Conservation (phyloP, 768 basidiomycete genomes). For the Lentinula edodes region DNA sequence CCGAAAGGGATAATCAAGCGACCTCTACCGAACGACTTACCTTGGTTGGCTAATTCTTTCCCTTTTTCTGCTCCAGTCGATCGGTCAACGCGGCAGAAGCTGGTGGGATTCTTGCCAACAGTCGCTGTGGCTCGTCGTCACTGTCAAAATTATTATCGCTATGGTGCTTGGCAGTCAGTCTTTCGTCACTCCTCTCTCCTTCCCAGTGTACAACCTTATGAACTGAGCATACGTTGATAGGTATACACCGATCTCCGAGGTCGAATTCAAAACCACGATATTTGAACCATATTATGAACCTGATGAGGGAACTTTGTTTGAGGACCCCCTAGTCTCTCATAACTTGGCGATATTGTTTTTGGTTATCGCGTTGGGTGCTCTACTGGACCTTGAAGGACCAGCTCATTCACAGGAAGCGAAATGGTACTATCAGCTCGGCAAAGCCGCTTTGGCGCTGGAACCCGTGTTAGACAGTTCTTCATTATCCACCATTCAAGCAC, state of each 20-base stretch:
- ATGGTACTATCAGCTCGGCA: constrained; percentile 54
- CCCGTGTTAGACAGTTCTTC: constrained; percentile 61
- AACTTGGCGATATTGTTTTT: constrained; percentile 55
- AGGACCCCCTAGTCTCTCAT: constrained; percentile 40
- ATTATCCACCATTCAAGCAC: constrained; percentile 56
- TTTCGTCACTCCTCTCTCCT: constrained; percentile 2
- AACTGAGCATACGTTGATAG: constrained; percentile 22
- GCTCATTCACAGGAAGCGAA: constrained; percentile 50
- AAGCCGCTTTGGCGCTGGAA: constrained; percentile 55
- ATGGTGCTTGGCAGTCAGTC: constrained; percentile 69
- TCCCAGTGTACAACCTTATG: not conserved
- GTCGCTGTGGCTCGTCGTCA: constrained; percentile 30
- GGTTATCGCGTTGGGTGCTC: constrained; percentile 58
- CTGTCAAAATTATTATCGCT: constrained; percentile 52
- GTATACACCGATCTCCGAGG: constrained; percentile 62
- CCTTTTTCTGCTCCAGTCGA: constrained; percentile 44
- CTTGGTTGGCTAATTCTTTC: constrained; percentile 58
- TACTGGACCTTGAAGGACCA: constrained; percentile 54
- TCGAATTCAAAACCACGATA: constrained; percentile 47
- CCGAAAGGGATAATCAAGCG: constrained; percentile 25
- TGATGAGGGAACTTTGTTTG: constrained; percentile 12
- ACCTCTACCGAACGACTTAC: constrained; percentile 43
- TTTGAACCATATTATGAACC: constrained; percentile 49
- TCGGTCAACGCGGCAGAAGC: constrained; percentile 36
- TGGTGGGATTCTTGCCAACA: constrained; percentile 43